phyloP scores from a whole-genome alignment of 768 basidiomycete species.

The Leccinum subtestaceum region DNA sequence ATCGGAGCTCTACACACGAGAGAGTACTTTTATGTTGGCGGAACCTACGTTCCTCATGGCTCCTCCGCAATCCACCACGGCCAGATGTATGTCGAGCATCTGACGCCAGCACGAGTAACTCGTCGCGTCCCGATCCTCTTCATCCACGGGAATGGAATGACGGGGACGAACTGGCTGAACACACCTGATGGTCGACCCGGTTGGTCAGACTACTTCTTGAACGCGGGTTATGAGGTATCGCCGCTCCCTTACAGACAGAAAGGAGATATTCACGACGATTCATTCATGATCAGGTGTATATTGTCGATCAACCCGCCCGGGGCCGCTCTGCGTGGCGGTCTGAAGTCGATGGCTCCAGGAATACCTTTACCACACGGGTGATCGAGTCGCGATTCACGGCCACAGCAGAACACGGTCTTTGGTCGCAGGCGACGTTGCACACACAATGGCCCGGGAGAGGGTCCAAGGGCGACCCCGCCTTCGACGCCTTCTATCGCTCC shows the following conservation, averaged over 20 bases:
- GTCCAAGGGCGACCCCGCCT: constrained; percentile 41
- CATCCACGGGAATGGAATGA: constrained; percentile 53
- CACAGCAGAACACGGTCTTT: constrained; percentile 37
- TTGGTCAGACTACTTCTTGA: constrained; percentile 57
- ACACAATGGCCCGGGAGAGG: constrained; percentile 56
- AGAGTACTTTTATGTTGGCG: constrained; percentile 49
- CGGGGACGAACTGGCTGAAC: constrained; percentile 50
- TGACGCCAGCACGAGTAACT: constrained; percentile 39
- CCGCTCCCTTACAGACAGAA: neutral
- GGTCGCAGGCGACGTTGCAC: constrained; percentile 46
- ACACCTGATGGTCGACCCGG: constrained; percentile 53
- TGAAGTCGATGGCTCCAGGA: constrained; percentile 37
- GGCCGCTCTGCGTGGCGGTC: constrained; percentile 46
- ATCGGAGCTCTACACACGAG: constrained; percentile 42
- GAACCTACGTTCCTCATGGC: constrained; percentile 35
- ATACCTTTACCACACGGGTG: constrained; percentile 25
- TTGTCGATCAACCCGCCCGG: constrained; percentile 46
- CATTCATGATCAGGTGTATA: constrained; percentile 33
- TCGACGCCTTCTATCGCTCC: constrained; percentile 46
- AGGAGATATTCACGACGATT: neutral
- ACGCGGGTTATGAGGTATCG: constrained; percentile 48
- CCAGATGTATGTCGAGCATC: constrained; percentile 53
- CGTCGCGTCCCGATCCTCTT: constrained; percentile 43
- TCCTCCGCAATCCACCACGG: constrained; percentile 39
- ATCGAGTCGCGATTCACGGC: constrained; percentile 46